Evolutionary conservation across 148 eudicot species (phyloP).

Genomic region (Chenopodium formosanum): DNA sequence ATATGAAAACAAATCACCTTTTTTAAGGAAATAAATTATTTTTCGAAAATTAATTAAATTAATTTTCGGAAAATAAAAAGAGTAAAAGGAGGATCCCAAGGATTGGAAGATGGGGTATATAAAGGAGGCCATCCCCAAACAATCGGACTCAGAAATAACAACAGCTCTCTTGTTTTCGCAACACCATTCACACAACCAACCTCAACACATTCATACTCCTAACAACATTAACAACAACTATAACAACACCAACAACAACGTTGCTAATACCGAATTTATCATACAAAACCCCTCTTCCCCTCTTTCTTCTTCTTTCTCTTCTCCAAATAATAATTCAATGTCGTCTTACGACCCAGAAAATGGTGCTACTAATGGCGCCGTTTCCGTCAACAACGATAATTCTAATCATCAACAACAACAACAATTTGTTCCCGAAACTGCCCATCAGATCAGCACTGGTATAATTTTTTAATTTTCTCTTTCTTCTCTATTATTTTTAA

Average conservation of each 20-base stretch:
- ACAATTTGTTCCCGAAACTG: conserved; percentile 59
- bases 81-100: conserved; percentile 2
- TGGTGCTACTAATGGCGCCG: background rate
- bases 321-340: background rate
- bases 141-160: conserved; percentile 24
- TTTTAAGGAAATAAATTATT: background rate
- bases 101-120: conserved; percentile 17
- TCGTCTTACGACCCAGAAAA: conserved; percentile 21
- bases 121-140: conserved; percentile 25
- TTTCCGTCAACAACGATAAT: background rate
- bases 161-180: conserved; percentile 18
- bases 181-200: background rate
- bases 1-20: background rate
- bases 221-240: background rate
- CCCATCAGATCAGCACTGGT: conserved; percentile 85
- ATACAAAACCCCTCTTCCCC: background rate
- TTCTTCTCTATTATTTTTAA: background rate
- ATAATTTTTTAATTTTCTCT: background rate
- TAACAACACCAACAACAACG: too few species aligned
- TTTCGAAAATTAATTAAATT: background rate
- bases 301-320: background rate
- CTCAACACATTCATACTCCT: background rate
- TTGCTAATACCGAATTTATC: too few species aligned
- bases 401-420: background rate
- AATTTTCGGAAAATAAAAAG: background rate